phyloP scores from a whole-genome alignment of 345 rosid genomes.

The Excoecaria agallocha region DNA sequence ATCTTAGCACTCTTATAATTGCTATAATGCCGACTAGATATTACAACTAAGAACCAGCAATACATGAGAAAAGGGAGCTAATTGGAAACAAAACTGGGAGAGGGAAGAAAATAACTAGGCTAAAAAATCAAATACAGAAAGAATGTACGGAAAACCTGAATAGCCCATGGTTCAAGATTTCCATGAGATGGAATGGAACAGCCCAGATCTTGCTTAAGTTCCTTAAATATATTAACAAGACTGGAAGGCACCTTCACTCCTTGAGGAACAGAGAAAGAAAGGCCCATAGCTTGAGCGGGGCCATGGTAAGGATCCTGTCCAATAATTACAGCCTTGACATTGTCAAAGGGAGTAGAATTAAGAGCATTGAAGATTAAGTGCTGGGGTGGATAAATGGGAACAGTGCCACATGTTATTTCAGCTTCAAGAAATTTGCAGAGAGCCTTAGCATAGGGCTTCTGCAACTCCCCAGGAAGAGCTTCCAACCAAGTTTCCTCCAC shows the following conservation, averaged over 20 bases:
- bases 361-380: slow-evolving; percentile 80
- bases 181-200: slow-evolving; percentile 89
- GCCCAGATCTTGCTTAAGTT: slow-evolving; percentile 78
- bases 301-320: slow-evolving; percentile 99
- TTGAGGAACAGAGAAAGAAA: slow-evolving; percentile 84
- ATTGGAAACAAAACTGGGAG: no score
- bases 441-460: slow-evolving; percentile 58
- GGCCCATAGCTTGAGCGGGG: slow-evolving; percentile 97
- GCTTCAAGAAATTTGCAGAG: slow-evolving; percentile 58
- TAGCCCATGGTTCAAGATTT: slow-evolving; percentile 81
- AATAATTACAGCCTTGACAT: slow-evolving; percentile 75
- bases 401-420: slow-evolving; percentile 36
- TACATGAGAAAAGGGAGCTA: not conserved
- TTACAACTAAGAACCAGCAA: not conserved
- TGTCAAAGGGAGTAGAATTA: slow-evolving; percentile 70
- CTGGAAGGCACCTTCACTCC: slow-evolving; percentile 83
- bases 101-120: not conserved
- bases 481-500: slow-evolving; percentile 81
- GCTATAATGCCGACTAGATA: not conserved
- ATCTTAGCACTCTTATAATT: not conserved
- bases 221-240: slow-evolving; percentile 82
- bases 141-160: slow-evolving; percentile 49
- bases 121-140: not conserved
- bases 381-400: slow-evolving; percentile 70
- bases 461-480: slow-evolving; percentile 63